A percentile compares a stretch with the other conserved stretches of the same genome.
Evolutionary conservation across 163 green algal genomes (phyloP).

Genomic region (Trebouxiophyceae sp.): DNA sequence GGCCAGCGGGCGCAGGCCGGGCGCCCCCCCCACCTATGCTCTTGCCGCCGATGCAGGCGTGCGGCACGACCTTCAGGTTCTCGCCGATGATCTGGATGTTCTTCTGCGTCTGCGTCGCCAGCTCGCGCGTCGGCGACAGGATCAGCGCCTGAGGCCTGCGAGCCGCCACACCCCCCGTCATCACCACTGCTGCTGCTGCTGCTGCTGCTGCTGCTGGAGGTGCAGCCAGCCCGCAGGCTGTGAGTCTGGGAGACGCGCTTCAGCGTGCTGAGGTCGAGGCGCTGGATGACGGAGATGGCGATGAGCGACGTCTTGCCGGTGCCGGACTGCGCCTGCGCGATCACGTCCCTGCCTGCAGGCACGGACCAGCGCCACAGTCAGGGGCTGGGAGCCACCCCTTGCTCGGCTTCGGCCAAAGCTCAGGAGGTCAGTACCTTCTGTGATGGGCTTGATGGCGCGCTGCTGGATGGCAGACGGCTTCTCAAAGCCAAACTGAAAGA

Average conservation of each 20-base stretch:
- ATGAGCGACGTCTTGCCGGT: slow-evolving; percentile 99
- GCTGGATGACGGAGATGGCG: slow-evolving; percentile 81
- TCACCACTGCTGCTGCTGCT: too few species aligned
- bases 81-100: slow-evolving; percentile 88
- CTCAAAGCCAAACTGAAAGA: slow-evolving; percentile 98
- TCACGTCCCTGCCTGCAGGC: slow-evolving; percentile 74
- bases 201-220: too few species aligned
- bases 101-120: slow-evolving; percentile 94
- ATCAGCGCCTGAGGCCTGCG: slow-evolving; percentile 82
- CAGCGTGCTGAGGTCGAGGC: slow-evolving; percentile 68
- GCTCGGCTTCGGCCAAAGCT: not conserved
- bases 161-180: too few species aligned
- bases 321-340: slow-evolving; percentile 95
- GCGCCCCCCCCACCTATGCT: slow-evolving; percentile 65
- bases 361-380: slow-evolving; percentile 12
- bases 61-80: slow-evolving; percentile 84
- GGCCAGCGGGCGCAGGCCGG: too few species aligned
- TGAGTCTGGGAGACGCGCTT: too few species aligned
- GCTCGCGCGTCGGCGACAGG: slow-evolving; percentile 92
- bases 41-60: slow-evolving; percentile 72
- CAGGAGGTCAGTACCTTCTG: slow-evolving; percentile 17
- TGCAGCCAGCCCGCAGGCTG: too few species aligned
- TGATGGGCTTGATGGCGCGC: slow-evolving; percentile 90
- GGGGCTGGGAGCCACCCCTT: not conserved
- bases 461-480: slow-evolving; percentile 98